A percentile compares a stretch with the other conserved stretches of the same genome.
phyloP scores from a whole-genome alignment of 257 asterid genomes.

The Nicotiana tomentosiformis region DNA sequence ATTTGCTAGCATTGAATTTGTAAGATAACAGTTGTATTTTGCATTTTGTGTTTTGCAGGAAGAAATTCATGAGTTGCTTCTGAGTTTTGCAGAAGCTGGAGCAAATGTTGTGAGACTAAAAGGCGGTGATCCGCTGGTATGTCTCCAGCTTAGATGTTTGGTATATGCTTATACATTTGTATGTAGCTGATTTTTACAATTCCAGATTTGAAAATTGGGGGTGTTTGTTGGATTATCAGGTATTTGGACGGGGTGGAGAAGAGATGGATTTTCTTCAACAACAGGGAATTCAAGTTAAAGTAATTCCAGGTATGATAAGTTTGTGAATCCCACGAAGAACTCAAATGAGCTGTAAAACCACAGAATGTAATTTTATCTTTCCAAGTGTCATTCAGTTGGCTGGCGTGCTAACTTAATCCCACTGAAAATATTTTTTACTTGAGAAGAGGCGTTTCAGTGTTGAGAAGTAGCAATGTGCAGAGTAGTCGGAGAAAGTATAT shows the following conservation, averaged over 20 bases:
- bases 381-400: neutral
- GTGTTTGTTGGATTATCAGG: constrained; percentile 39
- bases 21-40: no score
- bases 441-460: neutral
- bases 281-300: constrained; percentile 82
- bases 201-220: neutral
- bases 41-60: constrained; percentile 43
- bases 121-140: constrained; percentile 97
- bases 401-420: neutral
- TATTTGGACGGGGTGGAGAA: constrained; percentile 97
- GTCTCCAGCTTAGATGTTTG: constrained; percentile 7
- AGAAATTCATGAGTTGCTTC: constrained; percentile 91
- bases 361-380: neutral
- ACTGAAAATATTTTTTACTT: no score
- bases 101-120: constrained; percentile 95
- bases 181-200: neutral
- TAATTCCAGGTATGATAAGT: constrained; percentile 66
- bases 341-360: neutral
- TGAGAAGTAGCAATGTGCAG: neutral
- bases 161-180: neutral
- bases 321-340: neutral
- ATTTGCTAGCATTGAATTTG: neutral
- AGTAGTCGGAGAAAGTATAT: neutral
- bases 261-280: constrained; percentile 96
- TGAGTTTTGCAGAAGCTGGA: constrained; percentile 95